Percentiles rank a stretch among this genome's conserved stretches.
These are phyloP conservation scores for bread wheat (Triticum aestivum) DNA, from an alignment of 176 grass and related monocot genomes.

Conservation along the genomic window IWGSC_CS_RefSeq_v2.1 NC_057801.1:515956768-515957267, in stretches of 20 bases:
- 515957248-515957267: not conserved
- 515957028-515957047: slow-evolving; percentile 87
- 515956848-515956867: not conserved
- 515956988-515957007: slow-evolving; percentile 54
- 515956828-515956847: slow-evolving; percentile 11
- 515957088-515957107: slow-evolving; percentile 9
- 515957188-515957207: slow-evolving; percentile 81
- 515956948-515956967: not conserved
- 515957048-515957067: slow-evolving; percentile 79
- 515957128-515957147: slow-evolving; percentile 21
- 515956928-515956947: slow-evolving; percentile 22
- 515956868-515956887: not conserved
- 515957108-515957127: slow-evolving; percentile 21
- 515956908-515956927: slow-evolving; percentile 8
- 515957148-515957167: slow-evolving; percentile 54
- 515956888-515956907: not conserved
- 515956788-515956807: slow-evolving; percentile 15
- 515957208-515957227: slow-evolving; percentile 78
- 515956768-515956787: not conserved
- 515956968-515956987: not conserved
- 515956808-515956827: not conserved
- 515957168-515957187: slow-evolving; percentile 69
- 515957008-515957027: slow-evolving; percentile 98
- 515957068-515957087: slow-evolving; percentile 92
- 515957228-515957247: not conserved